Base-by-base conservation (phyloP, 2,329 filamentous ascomycete genomes). In the Monosporascus sp. region DNA sequence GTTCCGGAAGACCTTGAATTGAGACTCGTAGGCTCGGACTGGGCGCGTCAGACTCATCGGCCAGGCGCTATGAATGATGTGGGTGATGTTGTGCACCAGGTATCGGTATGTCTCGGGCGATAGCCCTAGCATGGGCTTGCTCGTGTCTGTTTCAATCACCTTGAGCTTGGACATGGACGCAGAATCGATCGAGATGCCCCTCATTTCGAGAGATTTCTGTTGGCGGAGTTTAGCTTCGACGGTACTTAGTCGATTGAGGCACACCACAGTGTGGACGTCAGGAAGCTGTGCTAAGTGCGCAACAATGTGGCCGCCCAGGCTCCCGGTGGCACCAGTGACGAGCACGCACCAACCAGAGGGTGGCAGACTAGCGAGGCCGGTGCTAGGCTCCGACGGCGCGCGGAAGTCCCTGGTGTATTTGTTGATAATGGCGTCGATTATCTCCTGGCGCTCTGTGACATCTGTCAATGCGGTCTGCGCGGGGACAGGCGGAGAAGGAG, bases 201-300 rank as follows among this genome's bases (percentile, higher is more conserved):
- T 55, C 5, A 50, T 20, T 2, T 19, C 43, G 27, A 63, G 41
- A 5, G 58, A 58, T 20, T 60, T 49, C 17, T 44, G 20, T 44
- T 64, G 60, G 3, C 59, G 52, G 9, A 34, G 27, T 5, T 54
- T 65, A 5, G 51, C n/a, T 1, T 52, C 45, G 14, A 41, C 17
- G 26, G 47, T 52, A 22, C 60, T 68, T 7, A 55, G 57, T 2
- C 78, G 71, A 58, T 82, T 82, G 14, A 82, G 57, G 53, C 78
- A 81, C 5, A 79, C 56, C 0, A 72, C 64, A 2, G 40, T 52
- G 2, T 50, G 17, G 4, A 76, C 69, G 16, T 61, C 56, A 0
- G 65, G 41, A 0, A 57, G 59, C 0, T 54, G 20, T 9, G 71
- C 67, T 3, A 71, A 51, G 6, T 65, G 44, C 1, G 54, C 49